Evolutionary conservation across 1,139 yeast species (phyloP).

Genomic region (Meyerozyma elateridarum): DNA sequence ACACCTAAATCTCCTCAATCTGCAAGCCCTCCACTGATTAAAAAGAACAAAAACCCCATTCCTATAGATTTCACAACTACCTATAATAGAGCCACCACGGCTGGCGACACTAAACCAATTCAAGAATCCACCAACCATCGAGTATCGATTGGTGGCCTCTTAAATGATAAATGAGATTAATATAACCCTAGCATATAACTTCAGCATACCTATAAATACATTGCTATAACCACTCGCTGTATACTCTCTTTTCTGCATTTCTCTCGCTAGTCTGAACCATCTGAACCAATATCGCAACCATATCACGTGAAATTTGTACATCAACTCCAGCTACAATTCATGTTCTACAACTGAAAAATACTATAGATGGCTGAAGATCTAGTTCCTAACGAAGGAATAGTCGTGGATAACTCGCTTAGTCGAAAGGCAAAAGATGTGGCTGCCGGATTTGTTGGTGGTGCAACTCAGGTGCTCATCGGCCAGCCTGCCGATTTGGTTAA

Average conservation of each 20-base stretch:
- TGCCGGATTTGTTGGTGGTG: conserved; percentile 48
- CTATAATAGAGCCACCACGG: conserved; percentile 10
- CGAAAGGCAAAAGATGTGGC: conserved; percentile 60
- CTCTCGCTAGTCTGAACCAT: too few species aligned
- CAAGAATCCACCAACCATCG: conserved; percentile 11
- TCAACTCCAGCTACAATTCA: too few species aligned
- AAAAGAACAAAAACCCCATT: conserved; percentile 14
- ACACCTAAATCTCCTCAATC: conserved; percentile 4
- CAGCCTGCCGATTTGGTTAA: conserved; percentile 73
- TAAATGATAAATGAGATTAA: conserved; percentile 17
- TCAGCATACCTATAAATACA: too few species aligned
- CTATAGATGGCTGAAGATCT: too few species aligned
- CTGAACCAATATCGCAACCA: too few species aligned
- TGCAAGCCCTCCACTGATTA: conserved; percentile 2
- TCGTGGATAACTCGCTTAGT: conserved; percentile 45
- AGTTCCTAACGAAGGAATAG: too few species aligned
- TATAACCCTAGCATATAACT: too few species aligned
- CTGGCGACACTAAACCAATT: conserved; percentile 10
- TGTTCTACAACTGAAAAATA: too few species aligned
- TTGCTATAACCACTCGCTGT: too few species aligned
- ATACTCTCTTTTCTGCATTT: too few species aligned
- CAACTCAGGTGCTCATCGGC: conserved; percentile 71
- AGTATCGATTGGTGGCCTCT: conserved; percentile 35
- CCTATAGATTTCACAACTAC: conserved; percentile 31
- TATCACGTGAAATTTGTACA: too few species aligned